Conservation (phyloP, 805 yeast species). For the Tetrapisispora fleetii region DNA sequence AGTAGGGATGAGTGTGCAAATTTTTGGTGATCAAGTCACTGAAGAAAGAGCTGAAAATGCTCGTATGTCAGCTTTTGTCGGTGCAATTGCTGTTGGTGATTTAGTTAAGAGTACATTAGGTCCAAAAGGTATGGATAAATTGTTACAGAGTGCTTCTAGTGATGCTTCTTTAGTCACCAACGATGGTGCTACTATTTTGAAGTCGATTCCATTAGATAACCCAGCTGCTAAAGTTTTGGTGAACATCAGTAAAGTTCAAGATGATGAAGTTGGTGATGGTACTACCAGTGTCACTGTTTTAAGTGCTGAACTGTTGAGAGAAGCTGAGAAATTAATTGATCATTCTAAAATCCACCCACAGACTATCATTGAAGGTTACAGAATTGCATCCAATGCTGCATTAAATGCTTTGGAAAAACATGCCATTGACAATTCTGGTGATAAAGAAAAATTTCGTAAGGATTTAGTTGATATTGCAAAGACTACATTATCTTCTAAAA, state of each 20-base stretch:
- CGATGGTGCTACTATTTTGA: constrained; percentile 96
- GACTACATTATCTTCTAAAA: constrained; percentile 89
- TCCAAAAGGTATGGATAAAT: constrained; percentile 98
- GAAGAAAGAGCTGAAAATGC: constrained; percentile 98
- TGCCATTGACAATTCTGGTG: constrained; percentile 62
- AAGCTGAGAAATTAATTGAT: constrained; percentile 87
- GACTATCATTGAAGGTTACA: constrained; percentile 90
- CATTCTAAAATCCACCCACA: constrained; percentile 89
- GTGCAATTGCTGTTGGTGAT: constrained; percentile 98
- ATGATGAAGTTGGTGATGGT: constrained; percentile 97
- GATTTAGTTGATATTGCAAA: constrained; percentile 83
- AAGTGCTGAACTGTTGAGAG: constrained; percentile 83
- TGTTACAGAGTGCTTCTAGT: constrained; percentile 77
- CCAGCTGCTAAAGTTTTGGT: constrained; percentile 96
- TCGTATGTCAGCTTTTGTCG: constrained; percentile 92
- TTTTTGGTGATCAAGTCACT: constrained; percentile 93
- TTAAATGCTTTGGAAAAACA: constrained; percentile 62
- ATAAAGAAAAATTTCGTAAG: constrained; percentile 50
- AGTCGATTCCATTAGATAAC: constrained; percentile 88
- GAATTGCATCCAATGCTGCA: constrained; percentile 84
- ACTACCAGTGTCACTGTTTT: constrained; percentile 92
- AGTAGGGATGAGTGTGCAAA: constrained; percentile 53
- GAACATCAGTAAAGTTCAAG: constrained; percentile 91
- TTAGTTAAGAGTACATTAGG: constrained; percentile 90
- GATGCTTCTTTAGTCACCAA: constrained; percentile 78